Conservation (phyloP, 2,329 filamentous ascomycete species). For the Penicillium sp. region DNA sequence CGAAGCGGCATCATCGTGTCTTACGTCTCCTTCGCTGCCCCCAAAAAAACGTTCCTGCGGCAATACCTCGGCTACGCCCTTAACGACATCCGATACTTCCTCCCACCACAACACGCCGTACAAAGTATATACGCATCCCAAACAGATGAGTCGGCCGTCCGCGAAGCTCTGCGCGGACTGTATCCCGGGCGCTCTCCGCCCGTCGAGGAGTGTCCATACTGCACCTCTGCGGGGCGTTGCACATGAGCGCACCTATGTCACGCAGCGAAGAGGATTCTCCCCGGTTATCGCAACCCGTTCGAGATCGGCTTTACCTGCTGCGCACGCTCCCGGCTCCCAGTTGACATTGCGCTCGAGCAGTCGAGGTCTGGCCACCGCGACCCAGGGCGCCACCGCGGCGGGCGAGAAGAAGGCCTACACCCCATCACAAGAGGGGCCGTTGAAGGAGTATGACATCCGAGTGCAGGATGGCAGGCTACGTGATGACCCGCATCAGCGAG, state of each 20-base stretch:
- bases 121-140: conserved; percentile 1
- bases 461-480: conserved; percentile 69
- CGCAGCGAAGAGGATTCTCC: conserved; percentile 14
- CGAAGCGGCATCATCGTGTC: background rate
- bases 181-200: conserved; percentile 25
- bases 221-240: conserved; percentile 15
- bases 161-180: conserved; percentile 30
- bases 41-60: conserved; percentile 18
- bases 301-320: background rate
- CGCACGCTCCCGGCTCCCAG: conserved; percentile 9
- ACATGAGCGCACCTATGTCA: conserved; percentile 15
- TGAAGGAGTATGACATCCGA: conserved; percentile 81
- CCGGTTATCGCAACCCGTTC: background rate
- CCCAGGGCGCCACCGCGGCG: conserved; percentile 8
- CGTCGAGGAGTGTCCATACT: conserved; percentile 15
- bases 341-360: conserved; percentile 17
- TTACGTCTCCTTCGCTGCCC: background rate
- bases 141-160: conserved; percentile 30
- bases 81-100: background rate
- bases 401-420: conserved; percentile 5
- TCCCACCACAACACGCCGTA: background rate
- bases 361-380: conserved; percentile 18
- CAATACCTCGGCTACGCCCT: conserved; percentile 23
- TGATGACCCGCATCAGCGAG: conserved; percentile 87
- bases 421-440: conserved; percentile 56